phyloP scores from a whole-genome alignment of 306 rosid genomes.

The Glycine tomentella region DNA sequence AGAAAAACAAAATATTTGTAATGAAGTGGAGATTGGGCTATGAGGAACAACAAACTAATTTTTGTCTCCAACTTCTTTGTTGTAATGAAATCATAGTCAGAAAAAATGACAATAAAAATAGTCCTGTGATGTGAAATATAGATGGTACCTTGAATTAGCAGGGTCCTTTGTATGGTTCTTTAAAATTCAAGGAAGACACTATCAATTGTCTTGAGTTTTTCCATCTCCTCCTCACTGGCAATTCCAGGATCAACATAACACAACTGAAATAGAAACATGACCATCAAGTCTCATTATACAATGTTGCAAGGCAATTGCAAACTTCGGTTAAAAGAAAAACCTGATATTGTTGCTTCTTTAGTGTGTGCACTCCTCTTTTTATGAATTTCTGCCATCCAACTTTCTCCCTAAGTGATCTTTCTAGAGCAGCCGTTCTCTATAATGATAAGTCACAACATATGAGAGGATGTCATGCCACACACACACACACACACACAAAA shows the following conservation, averaged over 20 bases:
- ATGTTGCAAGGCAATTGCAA: constrained; percentile 3
- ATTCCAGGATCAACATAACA: constrained; percentile 88
- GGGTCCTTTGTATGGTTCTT: constrained; percentile 34
- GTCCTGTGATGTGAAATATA: constrained; percentile 30
- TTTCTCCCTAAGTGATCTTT: constrained; percentile 66
- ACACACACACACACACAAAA: constrained; percentile 11
- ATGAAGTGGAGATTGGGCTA: constrained; percentile 5
- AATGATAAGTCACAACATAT: constrained; percentile 46
- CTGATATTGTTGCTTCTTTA: constrained; percentile 83
- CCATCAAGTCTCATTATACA: constrained; percentile 43
- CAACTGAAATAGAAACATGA: constrained; percentile 63
- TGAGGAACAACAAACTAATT: background rate
- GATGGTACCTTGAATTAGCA: constrained; percentile 45
- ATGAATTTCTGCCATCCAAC: constrained; percentile 78
- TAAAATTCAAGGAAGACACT: constrained; percentile 72
- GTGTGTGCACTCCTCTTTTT: constrained; percentile 86
- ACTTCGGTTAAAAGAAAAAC: constrained; percentile 48
- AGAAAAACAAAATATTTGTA: background rate
- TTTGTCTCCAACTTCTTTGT: constrained; percentile 24
- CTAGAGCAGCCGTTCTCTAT: constrained; percentile 75
- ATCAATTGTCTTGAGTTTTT: constrained; percentile 75
- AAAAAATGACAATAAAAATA: constrained; percentile 1
- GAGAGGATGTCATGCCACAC: constrained; percentile 24
- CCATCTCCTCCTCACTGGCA: constrained; percentile 61
- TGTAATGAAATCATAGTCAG: constrained; percentile 28